phyloP scores from a whole-genome alignment of 306 rosid species.

The Rosa lucieae region DNA sequence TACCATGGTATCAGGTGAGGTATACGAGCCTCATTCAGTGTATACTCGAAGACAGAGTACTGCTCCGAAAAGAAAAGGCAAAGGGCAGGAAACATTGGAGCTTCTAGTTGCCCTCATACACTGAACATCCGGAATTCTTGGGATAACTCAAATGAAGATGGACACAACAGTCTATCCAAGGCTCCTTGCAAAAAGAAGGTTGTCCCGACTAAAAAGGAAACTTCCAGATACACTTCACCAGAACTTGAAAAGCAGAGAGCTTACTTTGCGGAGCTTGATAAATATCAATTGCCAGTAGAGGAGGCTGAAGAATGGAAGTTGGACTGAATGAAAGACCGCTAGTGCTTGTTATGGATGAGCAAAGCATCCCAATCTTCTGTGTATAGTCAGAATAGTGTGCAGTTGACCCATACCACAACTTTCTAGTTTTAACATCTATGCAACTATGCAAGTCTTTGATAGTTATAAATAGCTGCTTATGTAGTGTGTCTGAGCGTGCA shows the following conservation, averaged over 20 bases:
- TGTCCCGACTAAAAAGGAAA: no score
- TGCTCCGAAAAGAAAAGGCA: constrained; percentile 24
- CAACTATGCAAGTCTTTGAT: constrained; percentile 1
- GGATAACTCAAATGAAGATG: constrained; percentile 32
- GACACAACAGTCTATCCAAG: constrained; percentile 11
- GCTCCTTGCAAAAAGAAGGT: no score
- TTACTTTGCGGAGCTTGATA: no score
- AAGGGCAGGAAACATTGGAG: constrained; percentile 32
- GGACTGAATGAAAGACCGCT: constrained; percentile 35
- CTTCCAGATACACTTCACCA: no score
- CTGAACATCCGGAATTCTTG: constrained; percentile 21
- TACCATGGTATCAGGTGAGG: neutral
- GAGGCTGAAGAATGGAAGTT: constrained; percentile 22
- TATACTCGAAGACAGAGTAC: constrained; percentile 17
- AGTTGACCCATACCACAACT: constrained; percentile 17
- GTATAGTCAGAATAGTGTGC: constrained; percentile 32
- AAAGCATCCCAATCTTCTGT: constrained; percentile 17
- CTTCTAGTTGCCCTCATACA: constrained; percentile 36
- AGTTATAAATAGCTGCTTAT: neutral
- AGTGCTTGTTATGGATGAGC: constrained; percentile 1
- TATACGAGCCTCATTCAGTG: no score
- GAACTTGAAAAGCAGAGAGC: no score
- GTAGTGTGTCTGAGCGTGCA: constrained; percentile 1
- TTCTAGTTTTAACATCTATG: constrained; percentile 6
- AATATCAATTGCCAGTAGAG: no score